phyloP scores from a whole-genome alignment of 192 early-diverging fungal species.

The Rhizoclosmatium sp. region DNA sequence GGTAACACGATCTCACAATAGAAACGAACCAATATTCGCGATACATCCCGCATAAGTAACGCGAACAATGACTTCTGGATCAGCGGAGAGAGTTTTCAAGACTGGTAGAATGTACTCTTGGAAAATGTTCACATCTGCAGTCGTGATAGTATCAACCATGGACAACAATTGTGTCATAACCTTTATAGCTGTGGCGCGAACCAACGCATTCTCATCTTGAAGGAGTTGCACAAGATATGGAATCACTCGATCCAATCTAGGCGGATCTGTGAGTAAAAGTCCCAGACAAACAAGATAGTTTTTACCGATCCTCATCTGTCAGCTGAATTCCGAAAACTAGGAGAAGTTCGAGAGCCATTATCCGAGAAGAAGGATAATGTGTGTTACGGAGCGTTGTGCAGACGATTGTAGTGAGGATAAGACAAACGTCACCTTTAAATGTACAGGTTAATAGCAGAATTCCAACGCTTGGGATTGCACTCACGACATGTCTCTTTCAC shows the following conservation, averaged over 20 bases:
- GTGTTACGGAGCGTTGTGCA: constrained; percentile 77
- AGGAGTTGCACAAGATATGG: constrained; percentile 78
- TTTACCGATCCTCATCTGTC: constrained; percentile 66
- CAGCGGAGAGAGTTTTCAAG: constrained; percentile 72
- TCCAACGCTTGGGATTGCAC: constrained; percentile 13
- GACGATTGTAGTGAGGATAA: constrained; percentile 72
- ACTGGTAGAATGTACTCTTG: constrained; percentile 89
- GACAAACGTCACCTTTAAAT: constrained; percentile 66
- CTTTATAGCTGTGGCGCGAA: constrained; percentile 69
- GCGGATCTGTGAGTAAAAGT: constrained; percentile 66
- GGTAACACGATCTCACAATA: not conserved
- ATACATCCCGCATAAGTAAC: constrained; percentile 86
- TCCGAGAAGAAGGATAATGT: constrained; percentile 71
- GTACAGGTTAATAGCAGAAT: not conserved
- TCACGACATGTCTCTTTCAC: constrained; percentile 23
- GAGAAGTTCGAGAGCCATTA: constrained; percentile 78
- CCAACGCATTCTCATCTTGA: constrained; percentile 67
- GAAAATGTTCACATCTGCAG: constrained; percentile 86
- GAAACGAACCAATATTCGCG: constrained; percentile 57
- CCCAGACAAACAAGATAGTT: not conserved
- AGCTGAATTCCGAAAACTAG: constrained; percentile 64
- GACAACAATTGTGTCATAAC: constrained; percentile 77
- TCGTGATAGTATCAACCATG: constrained; percentile 78
- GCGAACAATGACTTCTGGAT: constrained; percentile 79
- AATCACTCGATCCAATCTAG: constrained; percentile 77